Evolutionary conservation across 2,329 filamentous ascomycete genomes (phyloP), one percentile per base, ranked within the genome.

Genomic region (Tolypocladium sp.): DNA sequence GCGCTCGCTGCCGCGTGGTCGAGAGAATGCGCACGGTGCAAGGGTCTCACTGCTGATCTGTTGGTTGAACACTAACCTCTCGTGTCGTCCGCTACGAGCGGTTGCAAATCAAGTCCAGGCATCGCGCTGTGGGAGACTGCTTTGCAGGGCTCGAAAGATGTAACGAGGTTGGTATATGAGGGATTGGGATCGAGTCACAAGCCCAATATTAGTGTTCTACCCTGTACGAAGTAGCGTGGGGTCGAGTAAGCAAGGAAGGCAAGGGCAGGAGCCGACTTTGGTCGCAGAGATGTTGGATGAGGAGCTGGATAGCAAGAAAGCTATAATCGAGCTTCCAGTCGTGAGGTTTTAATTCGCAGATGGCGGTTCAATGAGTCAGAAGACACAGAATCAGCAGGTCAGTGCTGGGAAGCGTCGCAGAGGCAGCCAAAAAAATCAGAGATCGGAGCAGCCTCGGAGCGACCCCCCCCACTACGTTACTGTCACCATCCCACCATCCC

Each of bases 71-170:
- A 72, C 73, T 74, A 56, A 76, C 73, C 70, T 72, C 74, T 70
- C 57, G 73, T 74, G 61, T 81, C 78, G 68, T 81, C 79, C 56
- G 77, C 74, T 61, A 71, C 71, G 61, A 76, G 71, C 58, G 75
- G 71, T 59, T 69, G 67, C 67, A 75, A 73, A 56, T 77, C 72
- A 62, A 73, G 65, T 65, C 72, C 74, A 61, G 77, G 71, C 77
- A 79, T 78, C 54, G 57, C 73, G 62, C 49, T 35, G 49, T 53
- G 49, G 10, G 49, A 37, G 49, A 10, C 33, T 13, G 49, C 20
- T 35, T 22, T 12, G 30, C 30, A 9, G 49, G 33, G 49, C 27
- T 52, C 17, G 49, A n/a, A 52, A 35, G 49, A n/a, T 33, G 25
- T 30, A 15, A 17, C 27, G 20, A 35, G 49, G 8, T 13, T 17